Base-by-base conservation (phyloP, 2,329 filamentous ascomycete species). In the Fusarium austroafricanum region DNA sequence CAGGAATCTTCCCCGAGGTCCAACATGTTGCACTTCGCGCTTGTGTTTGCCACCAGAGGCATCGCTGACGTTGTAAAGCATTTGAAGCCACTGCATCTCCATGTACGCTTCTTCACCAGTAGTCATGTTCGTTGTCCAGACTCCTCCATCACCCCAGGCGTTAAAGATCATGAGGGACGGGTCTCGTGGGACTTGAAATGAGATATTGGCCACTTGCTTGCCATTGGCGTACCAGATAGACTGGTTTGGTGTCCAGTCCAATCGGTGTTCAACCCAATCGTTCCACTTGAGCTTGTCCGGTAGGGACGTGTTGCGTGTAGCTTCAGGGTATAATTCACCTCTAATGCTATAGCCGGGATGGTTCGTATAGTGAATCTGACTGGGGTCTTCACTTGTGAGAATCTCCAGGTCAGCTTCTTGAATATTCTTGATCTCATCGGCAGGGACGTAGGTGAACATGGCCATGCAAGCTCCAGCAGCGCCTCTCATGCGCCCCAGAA, bases 31-130 rank as follows among this genome's bases (percentile, higher is more conserved):
- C 10, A 10, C 33, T 17, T 50, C 46, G 6, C 46, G 5, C 3
- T 50, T 50, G 12, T 2, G n/a, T 12, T 50, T 28, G 4, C 28
- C 10, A 20, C 15, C 33, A 23, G 46, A 39, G 11, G n/a, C 3
- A n/a, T 39, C 33, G 8, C 46, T 50, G 3, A 17, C 18, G 2
- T 50, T 50, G 3, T 39, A 50, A 10, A 50, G 11, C 9, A 50
- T n/a, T 3, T 50, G 46, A 20, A 50, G 33, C 46, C 46, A 50
- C 21, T 50, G 33, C 21, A 50, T 40, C 33, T 50, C 46, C 46
- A 50, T 50, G 14, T 50, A 50, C 7, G 46, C 46, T 12, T 50
- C 46, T 3, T 40, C 33, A 2, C 33, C 33, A 3, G 46, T 50
- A 2, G 46, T 40, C 46, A 50, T 49, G 6, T 49, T 49, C 31